Evolutionary conservation across 768 basidiomycete species (phyloP), one percentile per base, ranked within the genome.

Genomic region (Serendipita indica): DNA sequence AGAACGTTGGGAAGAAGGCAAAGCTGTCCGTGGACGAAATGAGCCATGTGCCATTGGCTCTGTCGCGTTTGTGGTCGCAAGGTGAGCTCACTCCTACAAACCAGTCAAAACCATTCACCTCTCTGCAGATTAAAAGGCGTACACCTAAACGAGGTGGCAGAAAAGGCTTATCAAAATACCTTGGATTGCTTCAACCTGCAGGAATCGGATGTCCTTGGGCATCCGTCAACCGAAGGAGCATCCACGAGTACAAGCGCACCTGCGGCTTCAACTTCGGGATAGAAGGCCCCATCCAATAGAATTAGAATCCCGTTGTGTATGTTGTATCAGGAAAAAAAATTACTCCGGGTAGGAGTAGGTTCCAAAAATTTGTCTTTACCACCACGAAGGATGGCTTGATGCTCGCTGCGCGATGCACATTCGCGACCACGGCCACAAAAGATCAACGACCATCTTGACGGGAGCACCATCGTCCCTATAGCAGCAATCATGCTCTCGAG

Each of bases 21-120:
- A 75, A 61, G 72, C 79, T 2, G 81, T 88, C 39, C 89, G 89
- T 69, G 84, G 86, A 2, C 73, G 89, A 39, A 87, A 84, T 63
- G 89, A 90, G 64, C 86, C 88, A 2, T 71, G 69, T 33, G 71
- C 77, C 1, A 76, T 84, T 22, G 83, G 82, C 3, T 77, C 76
- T 25, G 79, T 89, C 7, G 89, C 85, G 20, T 87, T 83, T 80
- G 79, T 86, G 10, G 72, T 89, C 10, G 74, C 72, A 5, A 58
- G 63, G 75, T 63, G 67, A 67, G 60, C 62, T 81, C 39, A 71
- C 76, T 16, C 70, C 2, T n/a, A 7, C 27, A 7, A n/a, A 18
- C 13, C 6, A 18, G 6, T 43, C 16, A 7, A 25, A 43, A 25
- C 41, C 41, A 18, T n/a, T 43, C 1, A 28, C 20, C 20, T 27